Evolutionary conservation across 352 stramenopile genomes (phyloP).

Genomic region (Globisporangium middletonii): DNA sequence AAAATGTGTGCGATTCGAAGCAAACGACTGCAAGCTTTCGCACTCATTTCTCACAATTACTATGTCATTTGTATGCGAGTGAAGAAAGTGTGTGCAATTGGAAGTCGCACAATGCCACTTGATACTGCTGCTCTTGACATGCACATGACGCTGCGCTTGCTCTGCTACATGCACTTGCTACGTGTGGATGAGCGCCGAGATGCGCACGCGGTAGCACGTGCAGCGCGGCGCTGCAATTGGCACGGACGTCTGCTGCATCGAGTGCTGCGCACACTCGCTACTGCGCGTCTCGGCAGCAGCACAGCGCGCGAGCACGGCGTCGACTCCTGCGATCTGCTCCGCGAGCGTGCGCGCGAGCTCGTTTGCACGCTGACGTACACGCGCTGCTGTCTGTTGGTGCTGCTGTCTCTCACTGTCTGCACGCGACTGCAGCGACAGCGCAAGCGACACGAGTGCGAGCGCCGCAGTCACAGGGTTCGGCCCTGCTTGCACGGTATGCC

Average conservation of each 20-base stretch:
- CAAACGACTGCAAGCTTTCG: too few species aligned
- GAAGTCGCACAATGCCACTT: too few species aligned
- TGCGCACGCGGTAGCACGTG: slow-evolving; percentile 14
- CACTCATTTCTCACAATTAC: too few species aligned
- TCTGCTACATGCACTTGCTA: neutral
- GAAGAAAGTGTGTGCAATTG: too few species aligned
- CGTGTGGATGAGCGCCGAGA: slow-evolving; percentile 9
- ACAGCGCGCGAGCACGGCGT: slow-evolving; percentile 6
- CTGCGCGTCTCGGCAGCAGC: neutral
- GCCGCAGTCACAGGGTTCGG: slow-evolving; percentile 11
- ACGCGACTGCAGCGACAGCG: neutral
- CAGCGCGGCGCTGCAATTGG: neutral
- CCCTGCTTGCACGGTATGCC: slow-evolving; percentile 1
- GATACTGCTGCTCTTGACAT: neutral
- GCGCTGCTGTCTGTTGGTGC: neutral
- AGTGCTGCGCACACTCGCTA: neutral
- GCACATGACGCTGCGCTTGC: neutral
- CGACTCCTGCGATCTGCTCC: slow-evolving; percentile 1
- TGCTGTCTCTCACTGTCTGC: neutral
- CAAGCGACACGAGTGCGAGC: slow-evolving; percentile 9
- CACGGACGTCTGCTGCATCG: neutral
- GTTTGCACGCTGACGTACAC: neutral
- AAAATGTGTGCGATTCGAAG: too few species aligned
- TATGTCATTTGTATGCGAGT: too few species aligned
- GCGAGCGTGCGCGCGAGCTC: slow-evolving; percentile 1